Evolutionary conservation across 805 yeast species (phyloP), one percentile per base, ranked within the genome.

Genomic region (Cyberlindnera xylosilytica): DNA sequence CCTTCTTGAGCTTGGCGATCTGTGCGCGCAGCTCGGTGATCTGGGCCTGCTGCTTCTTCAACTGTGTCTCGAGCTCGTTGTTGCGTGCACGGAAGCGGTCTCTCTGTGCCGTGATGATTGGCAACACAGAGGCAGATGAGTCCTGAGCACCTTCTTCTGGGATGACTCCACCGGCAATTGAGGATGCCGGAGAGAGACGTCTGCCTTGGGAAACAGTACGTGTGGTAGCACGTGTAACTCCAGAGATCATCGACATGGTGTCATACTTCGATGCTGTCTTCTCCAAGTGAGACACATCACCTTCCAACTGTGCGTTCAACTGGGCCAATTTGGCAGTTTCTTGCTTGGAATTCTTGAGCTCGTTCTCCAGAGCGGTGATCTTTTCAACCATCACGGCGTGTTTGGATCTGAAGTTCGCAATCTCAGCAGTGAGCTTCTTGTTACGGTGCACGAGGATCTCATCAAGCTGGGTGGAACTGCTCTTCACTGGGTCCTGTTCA

Each of bases 41-140:
- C 30, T 72, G 69, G 17, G 65, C 60, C 39, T 70, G 70, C 48
- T 76, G 79, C 50, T 76, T 77, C 60, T 85, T 80, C 29, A 82
- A 56, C 54, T 88, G 95, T 42, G 84, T 84, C 61, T 91, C 98
- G 41, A 93, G 72, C 58, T 87, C 96, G 44, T 76, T 77, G 56
- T 84, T 87, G 41, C 88, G 74, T n/a, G 78, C 74, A 54, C 95
- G 80, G 70, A 90, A 89, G 49, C 99, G 71, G 62, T 91, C 99
- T 61, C 99, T 79, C 66, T 91, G 99, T 58, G 91, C 90, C 12
- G 97, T 89, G 22, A 93, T 79, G 40, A 91, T 88, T 1, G 95
- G 95, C 38, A 91, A 63, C 22, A 90, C 78, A 4, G 80, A 74
- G 11, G 70, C 57, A 39, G 75, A 78, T n/a, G 51, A 32, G 17